Evolutionary conservation across 371 early-diverging fungal genomes (phyloP).

Genomic region (Cokeromyces recurvatus): DNA sequence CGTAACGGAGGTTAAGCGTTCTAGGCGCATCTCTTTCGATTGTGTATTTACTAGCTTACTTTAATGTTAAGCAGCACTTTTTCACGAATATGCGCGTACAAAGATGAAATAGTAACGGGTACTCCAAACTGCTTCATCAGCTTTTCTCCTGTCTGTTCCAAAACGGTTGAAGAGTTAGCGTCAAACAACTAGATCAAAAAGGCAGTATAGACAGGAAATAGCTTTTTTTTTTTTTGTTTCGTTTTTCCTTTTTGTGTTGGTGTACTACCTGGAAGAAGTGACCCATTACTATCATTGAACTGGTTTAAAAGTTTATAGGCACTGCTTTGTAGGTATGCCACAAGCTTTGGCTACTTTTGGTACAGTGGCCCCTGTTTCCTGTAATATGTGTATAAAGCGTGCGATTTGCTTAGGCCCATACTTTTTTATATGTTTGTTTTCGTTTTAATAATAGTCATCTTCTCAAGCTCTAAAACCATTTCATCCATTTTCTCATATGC

Average conservation of each 20-base stretch:
- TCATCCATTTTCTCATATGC: too few species aligned
- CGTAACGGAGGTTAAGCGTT: too few species aligned
- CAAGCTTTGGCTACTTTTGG: slow-evolving; percentile 8
- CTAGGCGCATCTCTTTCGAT: background rate
- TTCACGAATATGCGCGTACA: slow-evolving; percentile 15
- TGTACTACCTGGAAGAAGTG: slow-evolving; percentile 2
- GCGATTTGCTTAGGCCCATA: background rate
- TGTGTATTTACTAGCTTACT: slow-evolving; percentile 8
- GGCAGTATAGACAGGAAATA: background rate
- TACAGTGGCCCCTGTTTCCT: slow-evolving; percentile 11
- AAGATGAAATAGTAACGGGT: slow-evolving; percentile 5
- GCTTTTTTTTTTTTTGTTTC: background rate
- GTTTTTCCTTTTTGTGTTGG: too few species aligned
- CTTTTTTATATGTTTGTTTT: too few species aligned
- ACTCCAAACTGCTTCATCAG: slow-evolving; percentile 3
- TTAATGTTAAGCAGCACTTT: slow-evolving; percentile 4
- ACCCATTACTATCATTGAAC: slow-evolving; percentile 5
- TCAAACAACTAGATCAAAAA: slow-evolving; percentile 10
- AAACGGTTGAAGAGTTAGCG: slow-evolving; percentile 9
- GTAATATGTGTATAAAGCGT: slow-evolving; percentile 1
- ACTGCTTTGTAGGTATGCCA: slow-evolving; percentile 13
- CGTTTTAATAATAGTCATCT: too few species aligned
- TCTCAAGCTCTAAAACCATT: too few species aligned
- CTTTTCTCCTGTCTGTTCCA: slow-evolving; percentile 6
- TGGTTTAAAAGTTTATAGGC: slow-evolving; percentile 6